phyloP scores from a whole-genome alignment of 768 basidiomycete genomes.

The Termitomyces bulborhizus region DNA sequence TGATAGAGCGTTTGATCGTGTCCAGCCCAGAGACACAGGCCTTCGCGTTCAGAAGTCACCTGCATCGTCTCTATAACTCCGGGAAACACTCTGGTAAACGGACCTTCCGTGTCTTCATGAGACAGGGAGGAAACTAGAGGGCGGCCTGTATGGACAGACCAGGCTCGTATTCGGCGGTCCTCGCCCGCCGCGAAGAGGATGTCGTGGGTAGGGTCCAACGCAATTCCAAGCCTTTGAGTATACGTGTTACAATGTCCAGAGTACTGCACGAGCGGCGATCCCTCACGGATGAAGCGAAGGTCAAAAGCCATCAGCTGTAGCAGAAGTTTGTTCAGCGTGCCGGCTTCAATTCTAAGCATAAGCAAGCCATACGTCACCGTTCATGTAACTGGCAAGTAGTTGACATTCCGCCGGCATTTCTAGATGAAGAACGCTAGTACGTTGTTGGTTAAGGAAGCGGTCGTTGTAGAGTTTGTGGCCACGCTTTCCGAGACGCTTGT shows the following conservation, averaged over 20 bases:
- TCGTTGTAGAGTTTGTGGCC: conserved; percentile 34
- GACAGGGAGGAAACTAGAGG: conserved; percentile 22
- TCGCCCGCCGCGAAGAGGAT: conserved; percentile 67
- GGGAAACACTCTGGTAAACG: conserved; percentile 28
- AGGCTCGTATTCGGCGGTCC: conserved; percentile 57
- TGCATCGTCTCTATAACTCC: conserved; percentile 42
- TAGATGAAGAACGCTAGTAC: conserved; percentile 50
- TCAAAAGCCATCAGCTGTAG: conserved; percentile 58
- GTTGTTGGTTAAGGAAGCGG: conserved; percentile 22
- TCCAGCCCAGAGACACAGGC: conserved; percentile 47
- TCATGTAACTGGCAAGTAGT: conserved; percentile 51
- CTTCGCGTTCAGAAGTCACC: conserved; percentile 34
- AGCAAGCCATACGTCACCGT: conserved; percentile 45
- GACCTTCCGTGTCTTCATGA: conserved; percentile 14
- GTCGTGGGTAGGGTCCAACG: conserved; percentile 47
- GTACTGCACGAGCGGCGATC: conserved; percentile 40
- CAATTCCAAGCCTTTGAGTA: conserved; percentile 46
- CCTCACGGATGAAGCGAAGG: conserved; percentile 44
- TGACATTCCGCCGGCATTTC: conserved; percentile 42
- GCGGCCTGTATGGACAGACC: conserved; percentile 58
- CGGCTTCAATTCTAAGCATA: not conserved
- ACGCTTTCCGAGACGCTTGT: conserved; percentile 38
- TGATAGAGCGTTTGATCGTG: conserved; percentile 38
- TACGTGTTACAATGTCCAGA: conserved; percentile 55
- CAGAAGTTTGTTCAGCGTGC: not conserved